Percentiles rank a stretch among this genome's conserved stretches.
Conservation (phyloP, 2,329 filamentous ascomycete species). For the Mycosphaerelloides madeirae region DNA sequence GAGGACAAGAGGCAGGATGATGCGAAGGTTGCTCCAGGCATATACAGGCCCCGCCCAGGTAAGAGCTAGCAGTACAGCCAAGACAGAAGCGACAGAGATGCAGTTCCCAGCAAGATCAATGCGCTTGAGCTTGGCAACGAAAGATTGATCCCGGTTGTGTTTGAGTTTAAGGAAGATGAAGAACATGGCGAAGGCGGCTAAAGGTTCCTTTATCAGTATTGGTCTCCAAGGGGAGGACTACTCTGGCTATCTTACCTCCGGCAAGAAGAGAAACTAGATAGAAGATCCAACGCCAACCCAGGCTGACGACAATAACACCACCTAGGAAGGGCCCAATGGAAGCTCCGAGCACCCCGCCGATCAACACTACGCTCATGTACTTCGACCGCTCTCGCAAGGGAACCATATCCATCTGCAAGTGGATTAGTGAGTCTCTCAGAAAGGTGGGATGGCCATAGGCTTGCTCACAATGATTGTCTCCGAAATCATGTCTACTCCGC, state of each 20-base stretch:
- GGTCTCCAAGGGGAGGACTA: too few species aligned
- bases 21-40: neutral
- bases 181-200: too few species aligned
- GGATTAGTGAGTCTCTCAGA: too few species aligned
- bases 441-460: too few species aligned
- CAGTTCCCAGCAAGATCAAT: neutral
- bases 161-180: too few species aligned
- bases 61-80: neutral
- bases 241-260: too few species aligned
- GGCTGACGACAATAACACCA: neutral
- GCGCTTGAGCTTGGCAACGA: too few species aligned
- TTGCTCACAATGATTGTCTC: slow-evolving; percentile 50
- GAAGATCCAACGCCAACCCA: neutral
- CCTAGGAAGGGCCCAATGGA: neutral
- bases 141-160: too few species aligned
- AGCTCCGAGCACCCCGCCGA: too few species aligned
- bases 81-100: neutral
- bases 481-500: slow-evolving; percentile 43
- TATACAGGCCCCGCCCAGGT: neutral
- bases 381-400: slow-evolving; percentile 45
- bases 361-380: too few species aligned
- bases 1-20: neutral
- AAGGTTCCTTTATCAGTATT: too few species aligned
- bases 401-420: slow-evolving; percentile 49
- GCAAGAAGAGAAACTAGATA: too few species aligned